Evolutionary conservation across 345 rosid genomes (phyloP), one percentile per base, ranked within the genome.

Genomic region (Acer saccharum): DNA sequence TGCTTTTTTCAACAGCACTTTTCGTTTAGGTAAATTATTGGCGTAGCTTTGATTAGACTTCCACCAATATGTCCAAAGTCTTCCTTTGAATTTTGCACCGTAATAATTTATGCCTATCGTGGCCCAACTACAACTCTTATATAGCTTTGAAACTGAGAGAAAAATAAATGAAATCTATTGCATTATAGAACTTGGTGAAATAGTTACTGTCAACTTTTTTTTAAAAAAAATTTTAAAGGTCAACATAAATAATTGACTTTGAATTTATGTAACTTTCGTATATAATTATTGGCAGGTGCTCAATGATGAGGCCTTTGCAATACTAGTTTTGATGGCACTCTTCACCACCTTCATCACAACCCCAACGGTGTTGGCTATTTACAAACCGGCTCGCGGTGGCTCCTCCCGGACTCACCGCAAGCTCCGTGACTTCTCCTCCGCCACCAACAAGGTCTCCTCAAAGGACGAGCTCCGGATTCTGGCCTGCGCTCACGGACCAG

Each of bases 311-410:
- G 80, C 69, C 2, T 94, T 94, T 58, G 96, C 97, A 2, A 92
- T 92, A 68, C 50, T 94, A 17, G 95, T 92, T 16, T 84, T 94
- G 12, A 94, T 94, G 97, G 97, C 97, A 43, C 88, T 94, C 43
- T 86, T 94, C 80, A 94, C 97, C 69, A 92, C 97, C 79, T 94
- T 94, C 89, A 81, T 94, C 71, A 91, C 97, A 29, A 91, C 96
- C 14, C 96, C 96, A 39, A 80, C 76, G 0, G 93, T 92, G 14
- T 87, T 91, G 94, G 92, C 93, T 39, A 82, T 90, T 69, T 91
- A 90, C 86, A 87, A 90, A 67, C 94, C 92, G 0, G 88, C 90
- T 32, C 90, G 95, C 7, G 58, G 73, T 6, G 20, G 60, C 44
- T 29, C 79, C 10, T 3, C 48, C 10, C 14, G 20, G 63, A 78